Evolutionary conservation across 73 alveolate genomes (phyloP).

Genomic region (Paramecium tetraurelia): DNA sequence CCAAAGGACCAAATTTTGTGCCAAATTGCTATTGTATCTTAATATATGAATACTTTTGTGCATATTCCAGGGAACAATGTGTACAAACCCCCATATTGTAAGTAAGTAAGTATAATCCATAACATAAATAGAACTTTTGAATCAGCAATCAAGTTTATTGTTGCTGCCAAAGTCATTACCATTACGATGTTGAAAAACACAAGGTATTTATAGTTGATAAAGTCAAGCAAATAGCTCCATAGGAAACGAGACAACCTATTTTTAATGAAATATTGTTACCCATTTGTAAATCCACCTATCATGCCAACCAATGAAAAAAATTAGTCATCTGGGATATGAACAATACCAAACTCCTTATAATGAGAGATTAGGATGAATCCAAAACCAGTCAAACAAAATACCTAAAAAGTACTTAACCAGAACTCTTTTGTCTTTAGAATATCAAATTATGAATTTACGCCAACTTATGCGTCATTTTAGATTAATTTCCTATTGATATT

Average conservation of each 20-base stretch:
- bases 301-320: constrained; percentile 30
- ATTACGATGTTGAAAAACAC: background rate
- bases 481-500: background rate
- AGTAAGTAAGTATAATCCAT: constrained; percentile 1
- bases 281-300: constrained; percentile 38
- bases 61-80: constrained; percentile 34
- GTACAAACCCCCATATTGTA: background rate
- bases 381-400: constrained; percentile 41
- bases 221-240: background rate
- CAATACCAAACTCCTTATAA: background rate
- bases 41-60: background rate
- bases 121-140: background rate
- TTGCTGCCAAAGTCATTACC: background rate
- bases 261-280: background rate
- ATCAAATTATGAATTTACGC: background rate
- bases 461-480: background rate
- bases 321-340: background rate
- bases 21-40: constrained; percentile 16
- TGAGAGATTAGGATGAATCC: constrained; percentile 13
- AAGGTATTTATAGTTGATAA: background rate
- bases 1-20: constrained; percentile 31
- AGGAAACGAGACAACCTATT: background rate
- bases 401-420: background rate
- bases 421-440: background rate
- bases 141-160: constrained; percentile 12